phyloP scores from a whole-genome alignment of 1,284 basidiomycete genomes.

The Schizophyllum amplum region DNA sequence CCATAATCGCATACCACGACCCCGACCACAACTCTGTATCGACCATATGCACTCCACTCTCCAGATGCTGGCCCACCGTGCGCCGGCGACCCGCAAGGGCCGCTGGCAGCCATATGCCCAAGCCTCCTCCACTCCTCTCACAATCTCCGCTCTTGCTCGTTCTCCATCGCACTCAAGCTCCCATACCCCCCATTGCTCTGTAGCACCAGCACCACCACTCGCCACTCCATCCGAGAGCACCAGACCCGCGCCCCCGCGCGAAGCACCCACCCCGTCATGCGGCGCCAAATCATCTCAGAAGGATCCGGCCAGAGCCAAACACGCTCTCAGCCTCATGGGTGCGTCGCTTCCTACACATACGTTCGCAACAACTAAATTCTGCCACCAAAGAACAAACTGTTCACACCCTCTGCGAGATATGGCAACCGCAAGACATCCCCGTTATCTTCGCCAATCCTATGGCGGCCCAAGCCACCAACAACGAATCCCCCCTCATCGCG shows the following conservation, averaged over 20 bases:
- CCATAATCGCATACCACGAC: background rate
- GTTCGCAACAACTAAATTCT: too few relatives aligned
- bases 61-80: constrained; percentile 60
- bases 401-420: constrained; percentile 64
- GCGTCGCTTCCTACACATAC: too few relatives aligned
- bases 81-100: constrained; percentile 53
- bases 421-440: constrained; percentile 67
- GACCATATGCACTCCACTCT: constrained; percentile 46
- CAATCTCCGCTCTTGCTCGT: constrained; percentile 35
- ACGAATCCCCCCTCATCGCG: background rate
- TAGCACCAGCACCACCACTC: constrained; percentile 34
- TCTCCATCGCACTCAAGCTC: constrained; percentile 46
- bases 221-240: constrained; percentile 26
- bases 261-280: constrained; percentile 23
- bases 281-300: constrained; percentile 28
- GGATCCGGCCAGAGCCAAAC: constrained; percentile 52
- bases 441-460: constrained; percentile 42
- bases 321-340: constrained; percentile 62
- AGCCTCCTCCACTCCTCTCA: constrained; percentile 21
- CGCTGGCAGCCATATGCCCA: constrained; percentile 65
- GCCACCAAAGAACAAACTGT: constrained; percentile 60
- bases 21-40: background rate
- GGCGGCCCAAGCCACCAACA: constrained; percentile 15
- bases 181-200: constrained; percentile 42
- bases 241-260: constrained; percentile 20